These are phyloP conservation scores for Flaveria sonorensis DNA, from an alignment of 129 eudicot species.

Conservation along the genomic window DNA sequence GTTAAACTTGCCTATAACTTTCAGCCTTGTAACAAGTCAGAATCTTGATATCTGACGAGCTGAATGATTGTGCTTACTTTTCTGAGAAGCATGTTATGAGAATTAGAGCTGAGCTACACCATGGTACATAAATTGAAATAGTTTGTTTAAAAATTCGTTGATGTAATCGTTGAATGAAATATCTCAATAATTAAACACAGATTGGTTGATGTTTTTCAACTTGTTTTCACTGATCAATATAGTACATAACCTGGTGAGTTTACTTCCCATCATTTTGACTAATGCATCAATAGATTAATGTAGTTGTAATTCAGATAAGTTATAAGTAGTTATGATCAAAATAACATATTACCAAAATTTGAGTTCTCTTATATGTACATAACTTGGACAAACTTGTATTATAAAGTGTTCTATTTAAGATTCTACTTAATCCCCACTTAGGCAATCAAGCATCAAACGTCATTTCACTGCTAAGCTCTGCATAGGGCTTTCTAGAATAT, in stretches of 20 bases:
- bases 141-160: background rate
- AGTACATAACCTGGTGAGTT: background rate
- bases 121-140: background rate
- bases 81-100: no score
- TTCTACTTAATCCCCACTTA: background rate
- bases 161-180: background rate
- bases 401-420: background rate
- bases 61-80: no score
- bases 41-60: background rate
- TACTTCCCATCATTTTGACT: background rate
- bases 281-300: background rate
- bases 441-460: background rate
- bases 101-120: background rate
- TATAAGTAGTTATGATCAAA: background rate
- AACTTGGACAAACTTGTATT: background rate
- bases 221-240: background rate
- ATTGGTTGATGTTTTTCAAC: background rate
- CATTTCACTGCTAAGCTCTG: no score
- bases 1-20: background rate
- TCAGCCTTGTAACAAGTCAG: background rate
- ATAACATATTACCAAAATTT: slow-evolving; percentile 2
- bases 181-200: background rate
- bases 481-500: background rate
- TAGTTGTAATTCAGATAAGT: background rate
- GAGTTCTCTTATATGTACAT: background rate